Evolutionary conservation across 2,329 filamentous ascomycete genomes (phyloP).

Genomic region (Calonectria fujianensis): DNA sequence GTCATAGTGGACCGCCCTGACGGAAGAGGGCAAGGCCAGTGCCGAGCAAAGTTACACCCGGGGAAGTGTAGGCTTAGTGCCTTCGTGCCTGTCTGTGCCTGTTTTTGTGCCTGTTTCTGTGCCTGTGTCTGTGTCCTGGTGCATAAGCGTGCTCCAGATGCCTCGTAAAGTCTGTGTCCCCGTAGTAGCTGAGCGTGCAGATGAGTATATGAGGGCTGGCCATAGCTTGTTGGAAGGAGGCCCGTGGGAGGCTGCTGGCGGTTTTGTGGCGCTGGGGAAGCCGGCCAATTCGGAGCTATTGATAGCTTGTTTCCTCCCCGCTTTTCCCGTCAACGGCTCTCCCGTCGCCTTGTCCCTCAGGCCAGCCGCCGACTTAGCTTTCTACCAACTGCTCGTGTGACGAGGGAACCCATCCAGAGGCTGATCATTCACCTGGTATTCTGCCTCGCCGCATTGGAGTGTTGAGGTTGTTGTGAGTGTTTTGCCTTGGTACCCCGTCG

Average conservation of each 20-base stretch:
- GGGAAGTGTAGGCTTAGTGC: neutral
- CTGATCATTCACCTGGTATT: neutral
- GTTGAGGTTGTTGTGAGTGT: neutral
- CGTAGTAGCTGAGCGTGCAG: neutral
- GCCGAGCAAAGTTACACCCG: constrained; percentile 6
- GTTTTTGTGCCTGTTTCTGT: neutral
- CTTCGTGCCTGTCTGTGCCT: neutral
- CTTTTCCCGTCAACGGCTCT: constrained; percentile 7
- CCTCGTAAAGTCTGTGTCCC: neutral
- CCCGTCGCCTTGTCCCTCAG: neutral
- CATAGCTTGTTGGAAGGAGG: neutral
- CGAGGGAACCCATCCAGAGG: neutral
- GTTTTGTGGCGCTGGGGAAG: constrained; percentile 24
- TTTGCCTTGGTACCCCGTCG: neutral
- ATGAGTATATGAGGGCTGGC: neutral
- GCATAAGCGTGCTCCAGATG: neutral
- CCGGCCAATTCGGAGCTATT: neutral
- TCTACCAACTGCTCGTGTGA: neutral
- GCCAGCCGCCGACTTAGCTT: neutral
- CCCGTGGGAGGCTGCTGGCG: neutral
- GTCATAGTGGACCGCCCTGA: constrained; percentile 21
- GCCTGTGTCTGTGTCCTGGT: neutral
- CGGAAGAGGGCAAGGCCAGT: neutral
- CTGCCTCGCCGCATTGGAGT: neutral
- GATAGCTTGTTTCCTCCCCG: constrained; percentile 4